These are phyloP conservation scores for Pleurotus eryngii DNA, from an alignment of 768 basidiomycete species.

Conservation along the genomic window DNA sequence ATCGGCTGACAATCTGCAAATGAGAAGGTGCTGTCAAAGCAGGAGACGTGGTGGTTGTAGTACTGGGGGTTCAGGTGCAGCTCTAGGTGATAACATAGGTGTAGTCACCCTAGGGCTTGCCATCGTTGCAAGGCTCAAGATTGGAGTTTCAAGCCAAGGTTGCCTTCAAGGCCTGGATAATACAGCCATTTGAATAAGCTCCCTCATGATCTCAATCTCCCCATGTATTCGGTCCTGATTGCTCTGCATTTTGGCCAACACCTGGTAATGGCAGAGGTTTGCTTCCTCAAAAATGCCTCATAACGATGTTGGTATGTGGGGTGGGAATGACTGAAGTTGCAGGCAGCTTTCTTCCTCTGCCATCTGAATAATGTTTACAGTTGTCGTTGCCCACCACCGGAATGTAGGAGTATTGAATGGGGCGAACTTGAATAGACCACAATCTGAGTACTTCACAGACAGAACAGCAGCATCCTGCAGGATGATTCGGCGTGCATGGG, in stretches of 20 bases:
- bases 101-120: no score
- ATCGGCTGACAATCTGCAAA: background rate
- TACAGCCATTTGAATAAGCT: background rate
- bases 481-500: conserved; percentile 22
- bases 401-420: conserved; percentile 25
- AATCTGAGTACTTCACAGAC: conserved; percentile 14
- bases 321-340: conserved; percentile 21
- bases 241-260: background rate
- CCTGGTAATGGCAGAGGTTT: background rate
- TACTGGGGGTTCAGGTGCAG: no score
- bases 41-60: background rate
- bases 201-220: background rate
- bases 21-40: background rate
- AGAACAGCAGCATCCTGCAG: conserved; percentile 34
- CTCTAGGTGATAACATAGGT: no score
- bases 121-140: no score
- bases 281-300: conserved; percentile 5
- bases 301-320: conserved; percentile 16
- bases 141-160: no score
- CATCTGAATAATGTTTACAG: conserved; percentile 10
- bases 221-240: background rate
- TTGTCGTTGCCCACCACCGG: conserved; percentile 13
- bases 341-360: conserved; percentile 13
- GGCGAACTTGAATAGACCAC: conserved; percentile 18
- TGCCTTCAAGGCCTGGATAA: no score